Evolutionary conservation across 2,329 filamentous ascomycete species (phyloP), one percentile per base, ranked within the genome.

Genomic region (Trichoderma brevicompactum): DNA sequence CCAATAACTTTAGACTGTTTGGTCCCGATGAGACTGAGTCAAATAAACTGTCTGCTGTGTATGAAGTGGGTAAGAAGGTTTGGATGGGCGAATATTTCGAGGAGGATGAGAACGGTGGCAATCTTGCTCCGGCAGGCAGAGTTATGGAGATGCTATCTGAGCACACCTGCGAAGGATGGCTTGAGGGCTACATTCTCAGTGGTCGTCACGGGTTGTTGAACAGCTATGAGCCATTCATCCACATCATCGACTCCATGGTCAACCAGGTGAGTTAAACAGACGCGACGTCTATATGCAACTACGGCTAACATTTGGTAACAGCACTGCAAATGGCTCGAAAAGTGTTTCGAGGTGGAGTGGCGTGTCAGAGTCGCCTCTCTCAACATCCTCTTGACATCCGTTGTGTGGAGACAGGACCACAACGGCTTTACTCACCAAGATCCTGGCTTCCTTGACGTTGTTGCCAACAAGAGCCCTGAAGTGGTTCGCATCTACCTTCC

Each of bases 81-180:
- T 93, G 91, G 90, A 81, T 93, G 80, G 90, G 86, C 6, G 90
- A 92, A 56, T 91, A 90, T 74, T 90, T 93, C 68, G 87, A 91
- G 4, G 90, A 93, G 73, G 91, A 94, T 71, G 77, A 79, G 7
- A 88, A 93, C 71, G 90, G 90, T 9, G 90, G 91, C 67, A 92
- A 94, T 71, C 80, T 94, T 28, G 84, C 87, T 6, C 83, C 80
- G 17, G 82, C 83, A 13, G 91, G 91, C 15, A 84, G 90, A 34
- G 90, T 93, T 41, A 93, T 94, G 89, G 91, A 94, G 75, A 93
- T 93, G 75, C 83, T 94, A n/a, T 91, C 87, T 17, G 91, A 94
- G 76, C 91, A 94, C 74, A 93, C 89, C 15, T 87, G 86, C 67
- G 90, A 94, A 76, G 91, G 89, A 32, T 94, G 90, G 90, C 81